A percentile compares a stretch with the other conserved stretches of the same genome.
Evolutionary conservation across 441 rosid species (phyloP).

Genomic region (Brassica balearica): DNA sequence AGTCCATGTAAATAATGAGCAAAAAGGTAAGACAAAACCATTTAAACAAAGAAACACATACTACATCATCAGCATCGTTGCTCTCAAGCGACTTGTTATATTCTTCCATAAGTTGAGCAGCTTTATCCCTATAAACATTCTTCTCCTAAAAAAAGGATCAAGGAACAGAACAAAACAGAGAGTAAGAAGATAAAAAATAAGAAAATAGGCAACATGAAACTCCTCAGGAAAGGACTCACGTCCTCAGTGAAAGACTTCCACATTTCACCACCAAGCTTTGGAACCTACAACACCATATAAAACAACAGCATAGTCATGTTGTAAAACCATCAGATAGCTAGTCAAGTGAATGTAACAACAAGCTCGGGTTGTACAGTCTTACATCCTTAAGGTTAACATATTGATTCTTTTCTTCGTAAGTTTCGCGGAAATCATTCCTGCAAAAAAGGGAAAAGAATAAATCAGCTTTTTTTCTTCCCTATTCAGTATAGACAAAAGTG

Average conservation of each 20-base stretch:
- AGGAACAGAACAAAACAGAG: background rate
- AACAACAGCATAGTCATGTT: background rate
- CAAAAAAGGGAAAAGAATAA: background rate
- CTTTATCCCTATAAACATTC: conserved; percentile 71
- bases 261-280: conserved; percentile 84
- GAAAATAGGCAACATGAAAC: conserved; percentile 3
- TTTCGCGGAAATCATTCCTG: conserved; percentile 80
- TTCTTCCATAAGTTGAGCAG: conserved; percentile 77
- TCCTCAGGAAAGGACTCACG: conserved; percentile 50
- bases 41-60: conserved; percentile 22
- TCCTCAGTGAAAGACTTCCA: conserved; percentile 89
- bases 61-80: conserved; percentile 56
- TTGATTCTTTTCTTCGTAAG: conserved; percentile 64
- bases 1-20: background rate
- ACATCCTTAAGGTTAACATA: conserved; percentile 61
- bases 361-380: background rate
- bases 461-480: too few relatives aligned
- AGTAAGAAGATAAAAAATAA: conserved; percentile 9
- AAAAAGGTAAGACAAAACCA: background rate
- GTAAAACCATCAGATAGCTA: background rate
- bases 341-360: background rate
- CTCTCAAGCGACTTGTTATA: conserved; percentile 54
- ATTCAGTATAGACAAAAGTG: too few relatives aligned
- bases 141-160: conserved; percentile 61
- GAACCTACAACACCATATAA: conserved; percentile 53